phyloP scores from a whole-genome alignment of 1,284 basidiomycete genomes.

The Cutaneotrichosporon sp. region DNA sequence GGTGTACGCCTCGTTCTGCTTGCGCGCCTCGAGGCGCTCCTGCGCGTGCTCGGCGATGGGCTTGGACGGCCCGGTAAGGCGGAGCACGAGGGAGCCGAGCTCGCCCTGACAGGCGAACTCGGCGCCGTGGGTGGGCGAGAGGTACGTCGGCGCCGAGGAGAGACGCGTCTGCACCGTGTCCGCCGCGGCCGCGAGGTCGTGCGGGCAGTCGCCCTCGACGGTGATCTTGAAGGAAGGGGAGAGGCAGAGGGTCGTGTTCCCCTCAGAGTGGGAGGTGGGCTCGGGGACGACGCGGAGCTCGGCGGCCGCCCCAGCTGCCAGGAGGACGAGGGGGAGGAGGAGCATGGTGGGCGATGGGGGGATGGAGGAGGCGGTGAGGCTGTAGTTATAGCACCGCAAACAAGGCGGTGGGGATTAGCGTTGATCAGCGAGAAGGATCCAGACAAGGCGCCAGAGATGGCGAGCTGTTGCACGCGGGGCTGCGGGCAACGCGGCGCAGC shows the following conservation, averaged over 20 bases:
- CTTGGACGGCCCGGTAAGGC: neutral
- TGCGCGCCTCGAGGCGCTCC: slow-evolving; percentile 15
- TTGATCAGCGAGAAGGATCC: too few species aligned
- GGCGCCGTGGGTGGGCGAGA: slow-evolving; percentile 24
- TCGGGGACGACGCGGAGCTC: slow-evolving; percentile 22
- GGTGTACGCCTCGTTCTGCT: slow-evolving; percentile 12
- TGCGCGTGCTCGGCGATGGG: slow-evolving; percentile 15
- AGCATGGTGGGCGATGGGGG: neutral
- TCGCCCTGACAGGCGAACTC: slow-evolving; percentile 26
- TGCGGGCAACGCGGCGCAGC: too few species aligned
- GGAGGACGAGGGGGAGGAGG: neutral
- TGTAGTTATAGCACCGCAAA: too few species aligned
- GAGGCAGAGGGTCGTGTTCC: slow-evolving; percentile 56
- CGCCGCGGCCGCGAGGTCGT: slow-evolving; percentile 1
- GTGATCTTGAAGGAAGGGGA: neutral
- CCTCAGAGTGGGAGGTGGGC: slow-evolving; percentile 60
- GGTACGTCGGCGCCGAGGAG: slow-evolving; percentile 15
- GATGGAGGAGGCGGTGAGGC: too few species aligned
- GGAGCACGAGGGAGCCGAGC: slow-evolving; percentile 6
- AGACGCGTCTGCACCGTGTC: neutral
- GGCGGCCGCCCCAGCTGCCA: neutral
- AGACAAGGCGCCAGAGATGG: too few species aligned
- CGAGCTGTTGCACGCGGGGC: too few species aligned
- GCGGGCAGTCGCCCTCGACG: neutral
- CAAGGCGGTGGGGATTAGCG: too few species aligned